A percentile compares a stretch with the other conserved stretches of the same genome.
phyloP scores from a whole-genome alignment of 495 filamentous ascomycete species.

The Talaromyces proteolyticus region DNA sequence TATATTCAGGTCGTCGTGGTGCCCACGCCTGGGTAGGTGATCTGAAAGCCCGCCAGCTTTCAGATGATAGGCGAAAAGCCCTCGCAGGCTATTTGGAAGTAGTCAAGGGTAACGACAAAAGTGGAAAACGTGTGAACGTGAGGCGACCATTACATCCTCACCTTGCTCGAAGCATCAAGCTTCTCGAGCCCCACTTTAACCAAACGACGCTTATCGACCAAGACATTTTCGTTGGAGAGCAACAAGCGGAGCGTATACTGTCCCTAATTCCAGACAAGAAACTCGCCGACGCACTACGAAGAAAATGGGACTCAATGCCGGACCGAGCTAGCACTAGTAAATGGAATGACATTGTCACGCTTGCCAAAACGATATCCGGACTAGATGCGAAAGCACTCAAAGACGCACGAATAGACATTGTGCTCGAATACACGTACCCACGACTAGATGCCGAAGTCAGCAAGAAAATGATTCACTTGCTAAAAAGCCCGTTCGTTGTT shows the following conservation, averaged over 20 bases:
- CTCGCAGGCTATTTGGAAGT: constrained; percentile 86
- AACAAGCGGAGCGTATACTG: constrained; percentile 68
- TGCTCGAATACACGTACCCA: constrained; percentile 98
- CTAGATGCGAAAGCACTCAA: constrained; percentile 60
- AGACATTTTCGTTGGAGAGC: constrained; percentile 70
- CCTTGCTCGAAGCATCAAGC: constrained; percentile 74
- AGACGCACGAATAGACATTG: constrained; percentile 90
- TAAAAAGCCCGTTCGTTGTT: constrained; percentile 93
- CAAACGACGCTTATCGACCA: constrained; percentile 74
- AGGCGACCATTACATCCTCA: constrained; percentile 88
- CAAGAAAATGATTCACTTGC: constrained; percentile 94
- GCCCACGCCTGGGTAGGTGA: constrained; percentile 99
- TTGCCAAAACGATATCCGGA: constrained; percentile 67
- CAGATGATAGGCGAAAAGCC: constrained; percentile 76
- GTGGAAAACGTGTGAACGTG: constrained; percentile 82
- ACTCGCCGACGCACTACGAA: constrained; percentile 68
- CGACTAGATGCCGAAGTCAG: constrained; percentile 92
- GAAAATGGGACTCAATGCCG: constrained; percentile 85
- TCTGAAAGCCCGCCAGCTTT: constrained; percentile 70
- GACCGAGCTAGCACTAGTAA: constrained; percentile 67
- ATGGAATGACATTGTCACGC: constrained; percentile 86
- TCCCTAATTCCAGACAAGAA: constrained; percentile 69
- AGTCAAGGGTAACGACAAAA: constrained; percentile 73
- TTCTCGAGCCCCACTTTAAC: constrained; percentile 74
- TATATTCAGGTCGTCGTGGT: constrained; percentile 93